Evolutionary conservation across 495 filamentous ascomycete genomes (phyloP).

Genomic region (Penicillium lividum): DNA sequence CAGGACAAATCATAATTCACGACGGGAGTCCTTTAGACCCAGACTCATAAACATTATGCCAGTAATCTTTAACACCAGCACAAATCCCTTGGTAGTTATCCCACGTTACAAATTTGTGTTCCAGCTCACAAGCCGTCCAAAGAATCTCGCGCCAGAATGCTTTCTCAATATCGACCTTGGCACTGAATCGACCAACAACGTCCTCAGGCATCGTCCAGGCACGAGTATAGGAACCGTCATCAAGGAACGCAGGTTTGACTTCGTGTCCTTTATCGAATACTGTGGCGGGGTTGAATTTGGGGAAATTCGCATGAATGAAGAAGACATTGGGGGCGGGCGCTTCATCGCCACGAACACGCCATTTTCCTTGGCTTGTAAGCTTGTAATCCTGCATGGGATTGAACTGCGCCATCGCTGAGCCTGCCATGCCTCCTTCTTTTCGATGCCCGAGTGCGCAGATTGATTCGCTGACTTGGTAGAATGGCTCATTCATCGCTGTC

Average conservation of each 20-base stretch:
- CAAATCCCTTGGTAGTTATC: conserved; percentile 33
- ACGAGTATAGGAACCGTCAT: conserved; percentile 39
- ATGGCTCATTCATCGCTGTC: conserved; percentile 37
- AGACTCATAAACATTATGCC: conserved; percentile 22
- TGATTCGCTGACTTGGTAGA: conserved; percentile 40
- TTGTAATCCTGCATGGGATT: conserved; percentile 37
- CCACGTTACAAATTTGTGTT: conserved; percentile 42
- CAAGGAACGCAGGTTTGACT: conserved; percentile 35
- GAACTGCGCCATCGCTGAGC: conserved; percentile 42
- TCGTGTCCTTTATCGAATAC: conserved; percentile 39
- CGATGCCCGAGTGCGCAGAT: conserved; percentile 33
- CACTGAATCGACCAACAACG: conserved; percentile 35
- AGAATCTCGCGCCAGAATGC: conserved; percentile 51
- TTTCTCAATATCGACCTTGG: conserved; percentile 47
- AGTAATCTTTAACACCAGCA: conserved; percentile 25
- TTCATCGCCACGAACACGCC: conserved; percentile 20
- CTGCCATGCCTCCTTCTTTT: conserved; percentile 39
- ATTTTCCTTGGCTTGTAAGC: conserved; percentile 18
- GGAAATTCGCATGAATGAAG: conserved; percentile 54
- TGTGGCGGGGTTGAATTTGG: conserved; percentile 52
- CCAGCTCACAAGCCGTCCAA: conserved; percentile 49
- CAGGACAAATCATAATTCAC: not conserved
- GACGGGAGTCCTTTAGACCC: conserved; percentile 13
- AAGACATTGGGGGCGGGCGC: conserved; percentile 29
- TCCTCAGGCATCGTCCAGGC: conserved; percentile 47